Percentiles rank a stretch among this genome's conserved stretches.
phyloP scores from a whole-genome alignment of 495 filamentous ascomycete genomes.

The Hypoxylon lenormandii region DNA sequence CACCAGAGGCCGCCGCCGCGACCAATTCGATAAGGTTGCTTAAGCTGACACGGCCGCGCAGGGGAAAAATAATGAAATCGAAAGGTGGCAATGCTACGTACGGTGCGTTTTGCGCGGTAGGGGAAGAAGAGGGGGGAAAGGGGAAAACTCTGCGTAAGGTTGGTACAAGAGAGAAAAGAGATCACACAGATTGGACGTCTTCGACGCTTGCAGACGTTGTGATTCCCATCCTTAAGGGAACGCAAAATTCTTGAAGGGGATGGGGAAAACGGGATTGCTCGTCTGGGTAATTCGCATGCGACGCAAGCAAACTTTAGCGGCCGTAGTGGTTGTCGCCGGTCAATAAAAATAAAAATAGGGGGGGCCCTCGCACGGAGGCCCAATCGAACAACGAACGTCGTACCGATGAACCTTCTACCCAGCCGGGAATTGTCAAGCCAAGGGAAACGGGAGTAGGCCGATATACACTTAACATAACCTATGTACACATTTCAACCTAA shows the following conservation, averaged over 20 bases:
- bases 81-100: conserved; percentile 4
- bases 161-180: conserved; percentile 1
- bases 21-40: not conserved
- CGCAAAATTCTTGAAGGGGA: not conserved
- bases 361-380: not conserved
- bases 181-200: conserved; percentile 13
- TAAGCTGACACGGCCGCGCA: not conserved
- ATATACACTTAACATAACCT: too few relatives aligned
- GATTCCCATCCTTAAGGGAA: conserved; percentile 14
- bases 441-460: too few relatives aligned
- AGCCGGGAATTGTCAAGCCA: too few relatives aligned
- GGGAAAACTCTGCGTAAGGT: not conserved
- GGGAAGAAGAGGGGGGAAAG: not conserved
- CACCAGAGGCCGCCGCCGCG: not conserved
- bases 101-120: not conserved
- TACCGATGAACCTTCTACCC: not conserved
- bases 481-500: too few relatives aligned
- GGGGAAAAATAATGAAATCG: not conserved
- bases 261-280: conserved; percentile 10
- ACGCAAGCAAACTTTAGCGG: conserved; percentile 14
- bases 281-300: conserved; percentile 25
- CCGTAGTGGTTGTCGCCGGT: conserved; percentile 7
- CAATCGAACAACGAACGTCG: not conserved
- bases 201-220: conserved; percentile 34
- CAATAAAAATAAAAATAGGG: conserved; percentile 12